Evolutionary conservation across 148 eudicot species (phyloP).

Genomic region (Arbutus unedo): DNA sequence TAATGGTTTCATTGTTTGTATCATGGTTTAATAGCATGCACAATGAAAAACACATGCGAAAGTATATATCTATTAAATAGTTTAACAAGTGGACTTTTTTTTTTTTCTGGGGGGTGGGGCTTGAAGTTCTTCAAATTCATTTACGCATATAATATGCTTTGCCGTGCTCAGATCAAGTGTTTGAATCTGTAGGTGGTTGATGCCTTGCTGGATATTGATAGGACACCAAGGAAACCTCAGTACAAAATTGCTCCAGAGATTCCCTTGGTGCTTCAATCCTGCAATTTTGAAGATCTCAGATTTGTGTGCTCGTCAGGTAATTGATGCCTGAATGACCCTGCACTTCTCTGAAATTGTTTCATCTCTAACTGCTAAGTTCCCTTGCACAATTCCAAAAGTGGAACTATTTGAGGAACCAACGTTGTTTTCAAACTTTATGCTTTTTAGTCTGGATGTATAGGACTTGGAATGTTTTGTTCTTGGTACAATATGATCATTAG

Average conservation of each 20-base stretch:
- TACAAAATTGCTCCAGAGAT: slow-evolving; percentile 79
- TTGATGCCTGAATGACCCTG: not conserved
- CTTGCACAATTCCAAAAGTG: not conserved
- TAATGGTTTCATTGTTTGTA: not conserved
- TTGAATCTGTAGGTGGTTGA: slow-evolving; percentile 64
- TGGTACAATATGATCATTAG: not conserved
- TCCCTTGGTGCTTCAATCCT: slow-evolving; percentile 86
- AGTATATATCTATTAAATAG: not conserved
- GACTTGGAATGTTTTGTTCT: not conserved
- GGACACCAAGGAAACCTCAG: slow-evolving; percentile 79
- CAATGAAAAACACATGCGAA: not conserved
- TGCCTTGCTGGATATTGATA: slow-evolving; percentile 68
- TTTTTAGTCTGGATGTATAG: not conserved
- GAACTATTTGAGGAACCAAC: not conserved
- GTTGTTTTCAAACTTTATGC: not conserved
- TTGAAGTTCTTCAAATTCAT: not conserved
- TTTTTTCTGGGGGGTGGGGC: not conserved
- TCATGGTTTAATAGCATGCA: slow-evolving; percentile 1
- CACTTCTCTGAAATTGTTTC: not conserved
- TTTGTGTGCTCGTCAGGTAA: slow-evolving; percentile 76
- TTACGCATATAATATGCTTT: not conserved
- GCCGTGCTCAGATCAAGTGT: slow-evolving; percentile 13
- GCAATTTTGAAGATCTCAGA: slow-evolving; percentile 70
- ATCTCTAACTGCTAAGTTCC: not conserved
- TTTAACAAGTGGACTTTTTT: slow-evolving; percentile 3